phyloP scores from a whole-genome alignment of 805 yeast genomes.

The Kodamaea neixiangensis region DNA sequence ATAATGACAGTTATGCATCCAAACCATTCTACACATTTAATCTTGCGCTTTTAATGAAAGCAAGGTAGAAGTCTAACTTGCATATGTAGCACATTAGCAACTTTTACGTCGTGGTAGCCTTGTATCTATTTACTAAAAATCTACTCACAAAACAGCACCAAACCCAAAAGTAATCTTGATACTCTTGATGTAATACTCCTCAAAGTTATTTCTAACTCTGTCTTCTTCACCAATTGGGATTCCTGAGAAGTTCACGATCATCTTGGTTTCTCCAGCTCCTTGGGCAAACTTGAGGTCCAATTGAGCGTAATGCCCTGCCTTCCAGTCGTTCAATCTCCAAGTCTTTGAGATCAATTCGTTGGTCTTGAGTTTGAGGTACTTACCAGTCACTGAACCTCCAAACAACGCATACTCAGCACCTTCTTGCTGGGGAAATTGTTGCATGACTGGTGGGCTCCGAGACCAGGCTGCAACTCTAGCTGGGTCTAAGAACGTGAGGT shows the following conservation, averaged over 20 bases:
- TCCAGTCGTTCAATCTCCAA: slow-evolving; percentile 94
- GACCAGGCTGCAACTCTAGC: slow-evolving; percentile 90
- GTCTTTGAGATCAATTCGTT: slow-evolving; percentile 63
- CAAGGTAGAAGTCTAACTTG: too few relatives aligned
- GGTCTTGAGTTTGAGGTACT: slow-evolving; percentile 58
- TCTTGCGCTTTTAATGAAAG: too few relatives aligned
- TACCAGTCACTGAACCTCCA: slow-evolving; percentile 85
- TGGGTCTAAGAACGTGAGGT: slow-evolving; percentile 72
- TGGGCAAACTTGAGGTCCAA: slow-evolving; percentile 68
- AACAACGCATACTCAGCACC: slow-evolving; percentile 71
- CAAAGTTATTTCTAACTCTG: slow-evolving; percentile 78
- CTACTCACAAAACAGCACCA: slow-evolving; percentile 75
- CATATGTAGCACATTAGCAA: too few relatives aligned
- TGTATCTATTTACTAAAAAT: neutral
- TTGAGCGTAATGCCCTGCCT: slow-evolving; percentile 73
- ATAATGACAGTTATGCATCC: too few relatives aligned
- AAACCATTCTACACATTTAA: too few relatives aligned
- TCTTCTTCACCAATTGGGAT: slow-evolving; percentile 97
- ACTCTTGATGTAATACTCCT: slow-evolving; percentile 84
- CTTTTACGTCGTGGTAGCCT: neutral
- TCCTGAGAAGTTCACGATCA: slow-evolving; percentile 79
- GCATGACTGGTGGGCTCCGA: slow-evolving; percentile 65
- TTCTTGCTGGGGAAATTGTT: slow-evolving; percentile 47
- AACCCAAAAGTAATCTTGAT: slow-evolving; percentile 93
- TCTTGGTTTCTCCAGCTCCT: slow-evolving; percentile 80